Evolutionary conservation across 2,329 filamentous ascomycete genomes (phyloP).

Genomic region (Colletotrichum sp.): DNA sequence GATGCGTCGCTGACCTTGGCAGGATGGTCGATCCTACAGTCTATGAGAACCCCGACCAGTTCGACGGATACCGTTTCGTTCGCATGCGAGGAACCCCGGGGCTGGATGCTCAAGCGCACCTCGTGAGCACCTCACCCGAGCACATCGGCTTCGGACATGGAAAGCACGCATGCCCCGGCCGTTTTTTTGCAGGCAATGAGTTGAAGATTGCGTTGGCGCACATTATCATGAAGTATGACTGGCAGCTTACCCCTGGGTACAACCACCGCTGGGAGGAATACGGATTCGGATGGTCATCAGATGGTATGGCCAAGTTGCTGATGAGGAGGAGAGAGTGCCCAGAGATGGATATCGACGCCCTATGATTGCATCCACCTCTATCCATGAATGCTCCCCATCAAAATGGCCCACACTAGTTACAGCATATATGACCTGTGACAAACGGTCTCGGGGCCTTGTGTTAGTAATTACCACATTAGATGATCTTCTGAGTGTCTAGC

Average conservation of each 20-base stretch:
- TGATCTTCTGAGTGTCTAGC: too few species aligned
- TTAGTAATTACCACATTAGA: too few species aligned
- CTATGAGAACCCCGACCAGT: not conserved
- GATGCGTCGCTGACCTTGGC: not conserved
- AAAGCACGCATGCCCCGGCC: constrained; percentile 44
- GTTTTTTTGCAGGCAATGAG: constrained; percentile 51
- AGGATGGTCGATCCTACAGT: not conserved
- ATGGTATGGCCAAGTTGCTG: not conserved
- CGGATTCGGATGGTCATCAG: not conserved
- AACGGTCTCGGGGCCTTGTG: too few species aligned
- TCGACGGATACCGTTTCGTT: not conserved
- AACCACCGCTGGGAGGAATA: not conserved
- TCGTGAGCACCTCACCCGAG: constrained; percentile 41
- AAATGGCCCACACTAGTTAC: too few species aligned
- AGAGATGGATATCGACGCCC: constrained; percentile 16
- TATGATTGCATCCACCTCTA: too few species aligned
- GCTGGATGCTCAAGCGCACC: constrained; percentile 30
- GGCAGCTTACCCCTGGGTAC: not conserved
- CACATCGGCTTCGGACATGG: constrained; percentile 43
- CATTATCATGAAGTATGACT: constrained; percentile 16
- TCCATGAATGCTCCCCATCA: too few species aligned
- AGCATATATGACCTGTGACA: too few species aligned
- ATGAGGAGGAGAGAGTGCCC: not conserved
- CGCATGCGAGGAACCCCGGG: not conserved
- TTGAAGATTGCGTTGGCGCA: constrained; percentile 36